A percentile compares a stretch with the other conserved stretches of the same genome.
These are phyloP conservation scores for Pseudogymnoascus sp. DNA, from an alignment of 2,329 filamentous ascomycete genomes.

Conservation along the genomic window DNA sequence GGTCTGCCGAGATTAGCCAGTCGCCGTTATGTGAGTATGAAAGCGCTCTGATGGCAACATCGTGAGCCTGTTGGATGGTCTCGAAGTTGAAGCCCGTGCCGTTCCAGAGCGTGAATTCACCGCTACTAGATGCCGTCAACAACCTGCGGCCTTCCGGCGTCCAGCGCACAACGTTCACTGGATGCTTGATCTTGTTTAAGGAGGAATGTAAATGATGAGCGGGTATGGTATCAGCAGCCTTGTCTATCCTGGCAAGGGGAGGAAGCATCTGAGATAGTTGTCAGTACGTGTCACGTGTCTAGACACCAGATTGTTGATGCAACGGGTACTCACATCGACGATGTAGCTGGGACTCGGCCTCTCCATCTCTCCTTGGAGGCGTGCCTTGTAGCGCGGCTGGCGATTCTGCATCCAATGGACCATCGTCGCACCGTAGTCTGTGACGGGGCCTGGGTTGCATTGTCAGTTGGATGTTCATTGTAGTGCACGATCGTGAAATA, in stretches of 20 bases:
- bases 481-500: neutral
- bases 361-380: constrained; percentile 67
- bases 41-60: constrained; percentile 73
- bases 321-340: constrained; percentile 58
- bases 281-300: neutral
- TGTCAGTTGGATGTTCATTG: constrained; percentile 9
- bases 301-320: neutral
- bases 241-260: constrained; percentile 64
- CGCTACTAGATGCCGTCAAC: constrained; percentile 88
- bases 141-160: constrained; percentile 89
- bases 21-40: constrained; percentile 93
- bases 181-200: constrained; percentile 95
- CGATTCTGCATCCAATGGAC: constrained; percentile 87
- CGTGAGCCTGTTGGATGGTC: constrained; percentile 97
- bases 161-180: constrained; percentile 95
- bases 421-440: constrained; percentile 85
- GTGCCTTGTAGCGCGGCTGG: constrained; percentile 64
- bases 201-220: constrained; percentile 97
- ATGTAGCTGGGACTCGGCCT: constrained; percentile 84
- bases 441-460: constrained; percentile 64
- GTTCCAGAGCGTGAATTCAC: constrained; percentile 98
- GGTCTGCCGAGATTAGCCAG: constrained; percentile 92
- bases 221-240: constrained; percentile 78
- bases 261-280: constrained; percentile 63
- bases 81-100: constrained; percentile 99